Evolutionary conservation across 108 stramenopile genomes (phyloP).

Genomic region (Fragilaria crotonensis): DNA sequence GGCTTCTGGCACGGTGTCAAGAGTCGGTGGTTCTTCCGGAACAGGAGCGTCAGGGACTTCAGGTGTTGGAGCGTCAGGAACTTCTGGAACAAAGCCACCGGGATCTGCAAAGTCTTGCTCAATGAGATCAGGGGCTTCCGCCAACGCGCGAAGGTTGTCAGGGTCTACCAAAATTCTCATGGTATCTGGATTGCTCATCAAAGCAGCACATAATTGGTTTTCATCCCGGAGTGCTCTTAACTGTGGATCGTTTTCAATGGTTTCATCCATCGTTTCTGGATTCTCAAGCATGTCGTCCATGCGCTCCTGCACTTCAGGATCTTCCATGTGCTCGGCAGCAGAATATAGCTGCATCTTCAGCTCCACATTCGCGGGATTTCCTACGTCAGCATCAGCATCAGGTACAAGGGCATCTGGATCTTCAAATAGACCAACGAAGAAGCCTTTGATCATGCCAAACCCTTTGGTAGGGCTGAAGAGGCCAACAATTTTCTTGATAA

Average conservation of each 20-base stretch:
- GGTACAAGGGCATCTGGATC: conserved; percentile 14
- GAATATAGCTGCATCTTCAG: conserved; percentile 19
- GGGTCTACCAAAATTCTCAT: conserved; percentile 42
- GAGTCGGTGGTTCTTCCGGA: neutral
- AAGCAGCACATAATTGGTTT: conserved; percentile 36
- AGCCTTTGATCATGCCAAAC: conserved; percentile 7
- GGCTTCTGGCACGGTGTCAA: conserved; percentile 1
- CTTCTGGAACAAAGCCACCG: conserved; percentile 21
- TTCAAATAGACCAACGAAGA: conserved; percentile 31
- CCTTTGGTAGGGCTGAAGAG: conserved; percentile 21
- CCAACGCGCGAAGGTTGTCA: conserved; percentile 47
- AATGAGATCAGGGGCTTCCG: conserved; percentile 35
- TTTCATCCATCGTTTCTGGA: conserved; percentile 44
- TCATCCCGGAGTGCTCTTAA: conserved; percentile 33
- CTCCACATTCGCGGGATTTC: conserved; percentile 13
- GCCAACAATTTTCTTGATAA: conserved; percentile 39
- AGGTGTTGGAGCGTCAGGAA: neutral
- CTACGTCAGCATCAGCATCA: conserved; percentile 1
- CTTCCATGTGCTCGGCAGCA: conserved; percentile 51
- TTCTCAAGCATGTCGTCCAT: conserved; percentile 37
- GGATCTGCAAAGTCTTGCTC: conserved; percentile 40
- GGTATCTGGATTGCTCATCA: conserved; percentile 39
- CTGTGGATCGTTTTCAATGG: conserved; percentile 39
- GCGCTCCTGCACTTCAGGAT: conserved; percentile 42
- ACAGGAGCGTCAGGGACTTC: neutral